Base-by-base conservation (phyloP, 441 rosid genomes). In the Biscutella laevigata region DNA sequence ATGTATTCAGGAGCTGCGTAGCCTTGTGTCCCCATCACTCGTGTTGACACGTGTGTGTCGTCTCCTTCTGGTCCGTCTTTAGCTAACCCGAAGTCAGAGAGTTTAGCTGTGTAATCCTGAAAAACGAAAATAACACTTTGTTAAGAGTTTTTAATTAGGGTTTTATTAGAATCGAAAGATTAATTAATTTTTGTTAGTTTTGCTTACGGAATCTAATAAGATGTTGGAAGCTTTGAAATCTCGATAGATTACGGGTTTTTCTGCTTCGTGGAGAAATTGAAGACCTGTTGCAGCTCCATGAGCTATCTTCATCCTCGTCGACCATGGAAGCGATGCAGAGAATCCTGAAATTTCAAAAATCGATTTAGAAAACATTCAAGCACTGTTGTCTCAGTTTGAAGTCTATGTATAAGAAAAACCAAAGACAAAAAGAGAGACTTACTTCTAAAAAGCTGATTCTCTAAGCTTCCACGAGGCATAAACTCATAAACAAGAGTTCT, bases 21-120 rank as follows among this genome's bases (percentile, higher is more conserved):
- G 65, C 89, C 89, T 26, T 77, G 82, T 1, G 89, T 82, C 5
- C 89, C 89, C 89, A 82, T 82, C 0, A 82, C 83, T 15, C 86
- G 67, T 7, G 89, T 82, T 21, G 86, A 79, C 4, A 79, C 89
- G 41, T 82, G 89, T 0, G 89, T 82, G 41, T 79, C 77, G 32
- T 82, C 89, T 22, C 89, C 89, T 60, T 68, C 81, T 1, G 86
- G 89, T 22, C 88, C 88, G 45, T 79, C 88, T 67, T 77, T 79
- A 7, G 88, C 88, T 14, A 82, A 48, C 0, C 89, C 86, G 8
- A 82, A 82, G 54, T 82, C 89, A 1, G 89, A 82, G 8, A 82
- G 80, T 16, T 82, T 82, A 1, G 83, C 78, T 1, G 74, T 75
- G 38, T 74, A 79, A 45, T 82, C 89, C 89, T 82, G 77, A 10